A percentile compares a stretch with the other conserved stretches of the same genome.
Conservation (phyloP, 1,284 basidiomycete species). For the Heterobasidion parviporum region DNA sequence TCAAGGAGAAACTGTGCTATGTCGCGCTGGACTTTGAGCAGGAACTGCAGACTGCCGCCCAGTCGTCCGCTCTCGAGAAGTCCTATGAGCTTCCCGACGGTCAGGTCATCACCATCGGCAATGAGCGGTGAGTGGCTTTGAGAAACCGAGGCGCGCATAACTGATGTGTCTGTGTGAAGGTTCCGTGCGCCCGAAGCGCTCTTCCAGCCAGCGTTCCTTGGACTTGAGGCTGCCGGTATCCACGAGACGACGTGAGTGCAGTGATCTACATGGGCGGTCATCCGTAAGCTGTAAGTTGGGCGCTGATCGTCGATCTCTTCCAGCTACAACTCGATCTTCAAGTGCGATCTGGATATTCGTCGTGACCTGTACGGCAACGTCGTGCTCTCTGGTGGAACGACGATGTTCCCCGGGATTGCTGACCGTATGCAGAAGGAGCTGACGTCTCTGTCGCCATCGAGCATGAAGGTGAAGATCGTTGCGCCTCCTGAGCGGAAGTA, state of each 20-base stretch:
- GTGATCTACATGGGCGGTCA: neutral
- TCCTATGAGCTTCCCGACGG: conserved; percentile 95
- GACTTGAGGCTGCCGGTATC: conserved; percentile 89
- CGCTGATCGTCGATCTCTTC: neutral
- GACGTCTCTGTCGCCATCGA: conserved; percentile 75
- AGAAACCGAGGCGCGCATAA: neutral
- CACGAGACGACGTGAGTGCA: conserved; percentile 82
- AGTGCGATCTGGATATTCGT: conserved; percentile 76
- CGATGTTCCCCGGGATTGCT: conserved; percentile 95
- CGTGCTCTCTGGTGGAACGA: conserved; percentile 92
- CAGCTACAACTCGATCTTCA: conserved; percentile 83
- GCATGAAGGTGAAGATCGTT: conserved; percentile 94
- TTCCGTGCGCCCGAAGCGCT: conserved; percentile 97
- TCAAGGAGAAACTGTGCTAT: conserved; percentile 98
- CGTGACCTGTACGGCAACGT: conserved; percentile 92
- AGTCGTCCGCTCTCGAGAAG: conserved; percentile 91
- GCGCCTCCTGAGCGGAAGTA: conserved; percentile 90
- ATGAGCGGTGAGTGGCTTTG: conserved; percentile 65
- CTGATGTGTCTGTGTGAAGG: conserved; percentile 24
- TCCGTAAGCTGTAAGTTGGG: neutral
- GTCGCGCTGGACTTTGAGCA: conserved; percentile 96
- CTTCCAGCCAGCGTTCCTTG: conserved; percentile 94
- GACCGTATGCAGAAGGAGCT: conserved; percentile 99
- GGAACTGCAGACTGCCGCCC: conserved; percentile 89
- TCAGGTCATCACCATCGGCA: conserved; percentile 94